Percentiles rank a stretch among this genome's conserved stretches.
Conservation (phyloP, 768 basidiomycete species). For the Lentinula raphanica region DNA sequence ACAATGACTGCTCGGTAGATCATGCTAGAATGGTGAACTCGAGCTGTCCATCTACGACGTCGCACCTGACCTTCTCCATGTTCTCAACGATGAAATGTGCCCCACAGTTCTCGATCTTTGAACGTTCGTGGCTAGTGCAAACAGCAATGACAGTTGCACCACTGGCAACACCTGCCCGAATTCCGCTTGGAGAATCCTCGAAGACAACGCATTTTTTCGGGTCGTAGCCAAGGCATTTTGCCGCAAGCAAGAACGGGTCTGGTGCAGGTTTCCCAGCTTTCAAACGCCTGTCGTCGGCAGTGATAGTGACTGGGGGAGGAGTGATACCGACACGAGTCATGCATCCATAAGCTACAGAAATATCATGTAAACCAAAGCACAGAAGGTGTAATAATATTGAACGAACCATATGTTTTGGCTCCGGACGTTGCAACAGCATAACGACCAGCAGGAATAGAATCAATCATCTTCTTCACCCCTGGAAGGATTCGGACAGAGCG, state of each 20-base stretch:
- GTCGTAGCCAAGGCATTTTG: conserved; percentile 50
- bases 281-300: conserved; percentile 70
- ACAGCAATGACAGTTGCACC: conserved; percentile 72
- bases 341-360: conserved; percentile 50
- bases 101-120: conserved; percentile 48
- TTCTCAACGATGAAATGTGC: conserved; percentile 53
- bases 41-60: conserved; percentile 32
- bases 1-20: not conserved
- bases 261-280: conserved; percentile 61
- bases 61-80: conserved; percentile 44
- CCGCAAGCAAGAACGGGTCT: conserved; percentile 61
- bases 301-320: conserved; percentile 65
- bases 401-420: conserved; percentile 62
- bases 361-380: not conserved
- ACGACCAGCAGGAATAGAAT: conserved; percentile 56
- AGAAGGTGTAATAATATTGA: not conserved
- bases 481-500: conserved; percentile 68
- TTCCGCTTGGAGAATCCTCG: conserved; percentile 78
- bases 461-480: conserved; percentile 61
- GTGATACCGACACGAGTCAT: conserved; percentile 66
- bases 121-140: conserved; percentile 65
- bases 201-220: conserved; percentile 68
- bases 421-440: conserved; percentile 75
- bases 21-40: conserved; percentile 30
- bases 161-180: conserved; percentile 65